Evolutionary conservation across 371 early-diverging fungal species (phyloP), one percentile per base, ranked within the genome.

Genomic region (Mortierella sp.): DNA sequence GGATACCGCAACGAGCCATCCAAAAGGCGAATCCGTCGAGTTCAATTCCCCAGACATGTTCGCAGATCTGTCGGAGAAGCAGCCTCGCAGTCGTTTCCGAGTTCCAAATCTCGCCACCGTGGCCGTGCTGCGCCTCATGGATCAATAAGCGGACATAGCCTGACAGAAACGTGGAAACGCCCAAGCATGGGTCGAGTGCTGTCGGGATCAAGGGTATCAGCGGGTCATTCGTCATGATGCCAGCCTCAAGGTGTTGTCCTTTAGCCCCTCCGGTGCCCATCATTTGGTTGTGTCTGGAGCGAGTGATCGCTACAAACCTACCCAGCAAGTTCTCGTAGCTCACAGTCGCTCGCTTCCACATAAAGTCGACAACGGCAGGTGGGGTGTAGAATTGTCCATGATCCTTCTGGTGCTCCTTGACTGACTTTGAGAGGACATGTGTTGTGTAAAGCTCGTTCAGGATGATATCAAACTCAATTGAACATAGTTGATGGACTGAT

Each of bases 321-420:
- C 39, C 64, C 29, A 69, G 37, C 13, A 74, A 59, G 16, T 56
- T 59, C 0, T 57, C 69, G 8, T 40, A 47, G 0, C 57, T 63
- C 17, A 50, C n/a, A 12, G 59, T 40, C 4, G 76, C 59, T 9
- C 79, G 61, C 39, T 70, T 72, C 89, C 89, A 89, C 89, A 89
- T 89, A 46, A 88, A 89, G 14, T 79, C 70, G 14, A 89, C 85
- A 9, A 88, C 82, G 8, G 73, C 69, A n/a, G 83, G 80, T 10
- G 89, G 89, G 22, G 89, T 88, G 63, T 89, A 89, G 54, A 84
- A 89, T 59, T 89, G 89, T 1, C 88, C 89, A 49, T 89, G 88
- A 29, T 89, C 88, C 39, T 87, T 87, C 68, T 86, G 89, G 41
- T 89, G 87, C 34, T 85, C 81, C 51, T 83, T 83, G 10, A 82